Evolutionary conservation across 2,329 filamentous ascomycete species (phyloP).

Genomic region (Biscogniauxia sp.): DNA sequence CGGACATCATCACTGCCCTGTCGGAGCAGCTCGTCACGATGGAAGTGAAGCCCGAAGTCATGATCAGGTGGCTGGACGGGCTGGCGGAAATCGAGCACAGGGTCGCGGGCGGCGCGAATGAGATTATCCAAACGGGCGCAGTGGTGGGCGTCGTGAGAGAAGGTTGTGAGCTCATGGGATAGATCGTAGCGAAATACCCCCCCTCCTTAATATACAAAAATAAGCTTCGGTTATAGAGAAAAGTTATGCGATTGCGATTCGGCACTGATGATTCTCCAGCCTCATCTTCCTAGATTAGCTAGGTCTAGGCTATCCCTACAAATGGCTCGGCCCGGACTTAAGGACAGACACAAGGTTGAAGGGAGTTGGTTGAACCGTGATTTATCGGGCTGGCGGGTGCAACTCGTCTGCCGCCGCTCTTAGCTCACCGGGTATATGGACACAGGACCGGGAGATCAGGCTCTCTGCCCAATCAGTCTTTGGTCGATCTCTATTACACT

Average conservation of each 20-base stretch:
- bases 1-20: slow-evolving; percentile 87
- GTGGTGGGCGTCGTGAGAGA: slow-evolving; percentile 84
- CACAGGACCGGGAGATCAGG: slow-evolving; percentile 9
- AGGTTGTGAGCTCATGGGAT: slow-evolving; percentile 70
- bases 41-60: slow-evolving; percentile 81
- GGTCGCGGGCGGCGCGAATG: slow-evolving; percentile 81
- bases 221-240: too few relatives aligned
- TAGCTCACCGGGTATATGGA: slow-evolving; percentile 16
- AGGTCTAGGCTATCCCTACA: neutral
- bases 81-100: slow-evolving; percentile 91
- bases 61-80: slow-evolving; percentile 88
- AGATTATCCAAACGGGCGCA: slow-evolving; percentile 87
- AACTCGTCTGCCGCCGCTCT: neutral
- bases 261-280: neutral
- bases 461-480: neutral
- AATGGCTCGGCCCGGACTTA: neutral
- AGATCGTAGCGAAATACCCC: slow-evolving; percentile 11
- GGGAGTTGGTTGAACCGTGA: neutral
- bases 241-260: too few relatives aligned
- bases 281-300: neutral
- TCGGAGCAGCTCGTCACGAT: slow-evolving; percentile 79
- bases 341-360: neutral
- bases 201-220: neutral
- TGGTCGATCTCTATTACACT: neutral
- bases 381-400: slow-evolving; percentile 2